Evolutionary conservation across 495 filamentous ascomycete genomes (phyloP).

Genomic region (Poronia punctata): DNA sequence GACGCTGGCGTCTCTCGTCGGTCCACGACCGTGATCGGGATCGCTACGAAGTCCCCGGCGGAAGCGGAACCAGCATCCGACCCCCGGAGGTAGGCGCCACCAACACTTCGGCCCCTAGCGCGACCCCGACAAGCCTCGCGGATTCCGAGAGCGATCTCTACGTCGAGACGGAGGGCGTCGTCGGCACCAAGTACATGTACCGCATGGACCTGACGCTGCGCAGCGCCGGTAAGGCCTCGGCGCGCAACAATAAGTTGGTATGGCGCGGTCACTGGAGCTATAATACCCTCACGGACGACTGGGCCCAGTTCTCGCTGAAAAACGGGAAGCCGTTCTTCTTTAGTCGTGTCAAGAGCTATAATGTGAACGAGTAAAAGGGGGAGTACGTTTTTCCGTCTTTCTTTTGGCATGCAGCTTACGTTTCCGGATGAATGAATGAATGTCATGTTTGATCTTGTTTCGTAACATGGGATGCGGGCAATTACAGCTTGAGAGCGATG

Average conservation of each 20-base stretch:
- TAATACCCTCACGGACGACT: constrained; percentile 81
- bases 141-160: constrained; percentile 60
- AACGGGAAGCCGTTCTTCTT: constrained; percentile 85
- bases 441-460: no score
- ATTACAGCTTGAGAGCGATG: no score
- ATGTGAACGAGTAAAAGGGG: constrained; percentile 13
- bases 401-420: no score
- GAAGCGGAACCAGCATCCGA: not conserved
- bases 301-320: constrained; percentile 75
- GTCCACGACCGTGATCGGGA: constrained; percentile 10
- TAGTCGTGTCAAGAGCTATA: constrained; percentile 73
- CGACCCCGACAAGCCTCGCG: not conserved
- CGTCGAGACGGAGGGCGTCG: constrained; percentile 79
- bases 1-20: constrained; percentile 30
- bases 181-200: constrained; percentile 66
- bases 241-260: constrained; percentile 70
- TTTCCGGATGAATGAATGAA: no score
- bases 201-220: constrained; percentile 66
- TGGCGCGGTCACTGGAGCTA: constrained; percentile 95
- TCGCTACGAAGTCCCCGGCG: no score
- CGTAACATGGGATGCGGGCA: no score
- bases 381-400: not conserved
- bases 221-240: constrained; percentile 43
- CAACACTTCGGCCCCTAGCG: not conserved
- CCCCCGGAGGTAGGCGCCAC: constrained; percentile 19